Percentiles rank a stretch among this genome's conserved stretches.
Conservation (phyloP, 495 filamentous ascomycete genomes). For the Neurospora hispaniola region DNA sequence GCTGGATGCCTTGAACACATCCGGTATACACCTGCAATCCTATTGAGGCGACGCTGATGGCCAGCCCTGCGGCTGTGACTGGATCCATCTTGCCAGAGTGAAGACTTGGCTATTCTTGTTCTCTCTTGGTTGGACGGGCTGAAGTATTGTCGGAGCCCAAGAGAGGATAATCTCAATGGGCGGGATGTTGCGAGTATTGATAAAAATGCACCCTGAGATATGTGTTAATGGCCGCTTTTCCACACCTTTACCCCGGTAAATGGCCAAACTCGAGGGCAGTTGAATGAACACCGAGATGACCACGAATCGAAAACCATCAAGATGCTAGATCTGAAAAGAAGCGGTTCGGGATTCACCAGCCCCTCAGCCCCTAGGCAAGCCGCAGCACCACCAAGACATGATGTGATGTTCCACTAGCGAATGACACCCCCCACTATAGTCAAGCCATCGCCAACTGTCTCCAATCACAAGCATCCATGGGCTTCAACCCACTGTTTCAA, state of each 20-base stretch:
- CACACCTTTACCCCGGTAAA: neutral
- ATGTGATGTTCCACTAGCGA: neutral
- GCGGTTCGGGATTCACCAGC: neutral
- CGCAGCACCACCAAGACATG: neutral
- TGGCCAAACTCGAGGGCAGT: neutral
- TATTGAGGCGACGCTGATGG: slow-evolving; percentile 30
- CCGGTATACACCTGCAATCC: slow-evolving; percentile 31
- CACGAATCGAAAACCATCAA: neutral
- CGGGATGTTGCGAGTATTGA: neutral
- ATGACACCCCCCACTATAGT: neutral
- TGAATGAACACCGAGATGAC: neutral
- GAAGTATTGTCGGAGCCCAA: slow-evolving; percentile 2
- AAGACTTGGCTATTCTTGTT: neutral
- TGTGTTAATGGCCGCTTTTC: neutral
- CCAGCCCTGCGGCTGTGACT: slow-evolving; percentile 28
- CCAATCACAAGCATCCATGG: neutral
- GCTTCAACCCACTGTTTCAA: neutral
- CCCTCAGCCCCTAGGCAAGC: neutral
- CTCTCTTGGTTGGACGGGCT: neutral
- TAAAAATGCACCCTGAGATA: neutral
- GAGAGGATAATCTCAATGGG: neutral
- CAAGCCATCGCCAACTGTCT: neutral
- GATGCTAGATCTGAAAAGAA: neutral
- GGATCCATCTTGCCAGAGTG: slow-evolving; percentile 25
- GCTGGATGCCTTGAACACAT: slow-evolving; percentile 34